Conservation (phyloP, 768 basidiomycete species). For the Gymnopilus dilepis region DNA sequence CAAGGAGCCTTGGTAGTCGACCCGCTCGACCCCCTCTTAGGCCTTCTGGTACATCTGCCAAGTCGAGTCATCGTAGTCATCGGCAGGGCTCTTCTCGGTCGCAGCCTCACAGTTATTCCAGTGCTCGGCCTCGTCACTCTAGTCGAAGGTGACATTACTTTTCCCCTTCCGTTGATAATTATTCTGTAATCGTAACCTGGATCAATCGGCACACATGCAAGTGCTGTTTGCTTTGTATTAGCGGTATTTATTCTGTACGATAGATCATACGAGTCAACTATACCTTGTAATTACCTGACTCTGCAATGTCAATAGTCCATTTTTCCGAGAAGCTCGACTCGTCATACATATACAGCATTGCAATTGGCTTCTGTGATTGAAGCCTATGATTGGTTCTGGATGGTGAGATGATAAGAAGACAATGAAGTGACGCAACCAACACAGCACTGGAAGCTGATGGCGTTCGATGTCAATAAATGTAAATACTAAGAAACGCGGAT, state of each 20-base stretch:
- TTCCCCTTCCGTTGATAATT: neutral
- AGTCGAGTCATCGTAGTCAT: slow-evolving; percentile 16
- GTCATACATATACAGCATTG: neutral
- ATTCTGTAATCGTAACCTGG: neutral
- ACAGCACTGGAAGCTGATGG: neutral
- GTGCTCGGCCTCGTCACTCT: slow-evolving; percentile 19
- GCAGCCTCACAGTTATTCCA: slow-evolving; percentile 11
- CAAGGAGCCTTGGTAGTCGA: slow-evolving; percentile 16
- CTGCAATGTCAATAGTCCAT: neutral
- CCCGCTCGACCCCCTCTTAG: slow-evolving; percentile 19
- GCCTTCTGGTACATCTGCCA: slow-evolving; percentile 16
- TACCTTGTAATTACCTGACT: slow-evolving; percentile 5
- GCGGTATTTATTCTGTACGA: neutral
- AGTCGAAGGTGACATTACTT: slow-evolving; percentile 17
- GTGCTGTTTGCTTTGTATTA: neutral
- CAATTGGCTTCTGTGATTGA: neutral
- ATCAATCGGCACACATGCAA: neutral
- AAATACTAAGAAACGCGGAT: slow-evolving; percentile 12
- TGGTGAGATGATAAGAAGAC: neutral
- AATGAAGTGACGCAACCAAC: neutral
- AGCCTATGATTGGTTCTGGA: neutral
- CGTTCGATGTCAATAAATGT: neutral
- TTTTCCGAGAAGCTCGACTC: neutral
- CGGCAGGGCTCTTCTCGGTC: slow-evolving; percentile 20
- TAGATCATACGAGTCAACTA: neutral